Evolutionary conservation across 306 rosid genomes (phyloP).

Genomic region (Spatholobus suberectus): DNA sequence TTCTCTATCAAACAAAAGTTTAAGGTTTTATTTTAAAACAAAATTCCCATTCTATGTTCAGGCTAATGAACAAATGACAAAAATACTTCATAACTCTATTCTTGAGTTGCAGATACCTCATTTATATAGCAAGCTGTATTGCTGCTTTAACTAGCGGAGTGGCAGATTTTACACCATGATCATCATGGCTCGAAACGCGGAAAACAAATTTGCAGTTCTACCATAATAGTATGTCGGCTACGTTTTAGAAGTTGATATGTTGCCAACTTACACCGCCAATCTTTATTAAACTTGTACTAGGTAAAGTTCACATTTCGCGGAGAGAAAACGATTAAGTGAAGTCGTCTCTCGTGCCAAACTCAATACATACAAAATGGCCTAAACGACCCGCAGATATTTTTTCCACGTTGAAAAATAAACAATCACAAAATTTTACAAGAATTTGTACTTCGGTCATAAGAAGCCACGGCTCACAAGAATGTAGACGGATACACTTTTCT

Average conservation of each 20-base stretch:
- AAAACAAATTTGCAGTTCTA: too few species aligned
- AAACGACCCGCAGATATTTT: conserved; percentile 9
- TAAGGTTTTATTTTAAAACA: neutral
- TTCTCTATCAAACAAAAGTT: too few species aligned
- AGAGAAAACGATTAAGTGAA: neutral
- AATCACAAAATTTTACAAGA: neutral
- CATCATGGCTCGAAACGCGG: too few species aligned
- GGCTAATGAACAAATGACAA: neutral
- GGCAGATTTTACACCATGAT: too few species aligned
- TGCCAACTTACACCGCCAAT: neutral
- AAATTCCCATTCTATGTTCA: neutral
- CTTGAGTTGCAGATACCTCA: neutral
- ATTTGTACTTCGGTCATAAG: neutral
- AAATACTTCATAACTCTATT: neutral
- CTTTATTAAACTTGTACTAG: neutral
- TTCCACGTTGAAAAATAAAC: conserved; percentile 10
- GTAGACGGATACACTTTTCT: neutral
- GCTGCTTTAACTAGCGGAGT: too few species aligned
- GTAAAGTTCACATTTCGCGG: neutral
- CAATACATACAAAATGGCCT: neutral
- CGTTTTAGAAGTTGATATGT: neutral
- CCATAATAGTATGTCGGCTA: neutral
- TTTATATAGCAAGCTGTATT: too few species aligned
- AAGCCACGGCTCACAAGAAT: neutral
- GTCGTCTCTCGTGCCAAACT: neutral